Percentiles rank a stretch among this genome's conserved stretches.
These are phyloP conservation scores for Pseudogymnoascus sp. DNA, from an alignment of 2,329 filamentous ascomycete species.

Conservation along the genomic window DNA sequence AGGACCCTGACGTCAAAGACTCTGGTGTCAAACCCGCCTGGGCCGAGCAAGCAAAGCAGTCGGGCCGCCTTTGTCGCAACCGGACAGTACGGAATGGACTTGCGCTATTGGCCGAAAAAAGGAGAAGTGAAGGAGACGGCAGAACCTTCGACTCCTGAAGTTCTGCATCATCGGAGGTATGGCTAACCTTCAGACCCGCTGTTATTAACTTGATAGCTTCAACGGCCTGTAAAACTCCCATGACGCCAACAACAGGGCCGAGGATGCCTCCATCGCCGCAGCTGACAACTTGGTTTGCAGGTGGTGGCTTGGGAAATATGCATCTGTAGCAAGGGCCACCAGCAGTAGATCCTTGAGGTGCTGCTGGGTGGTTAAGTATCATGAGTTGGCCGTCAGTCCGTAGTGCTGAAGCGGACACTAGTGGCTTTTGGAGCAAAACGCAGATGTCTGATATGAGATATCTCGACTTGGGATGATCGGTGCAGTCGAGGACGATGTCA, in stretches of 20 bases:
- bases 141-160: constrained; percentile 8
- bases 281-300: constrained; percentile 69
- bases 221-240: constrained; percentile 87
- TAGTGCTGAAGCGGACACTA: constrained; percentile 84
- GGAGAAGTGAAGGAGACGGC: constrained; percentile 23
- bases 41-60: constrained; percentile 70
- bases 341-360: constrained; percentile 42
- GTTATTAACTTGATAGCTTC: constrained; percentile 81
- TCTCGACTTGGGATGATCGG: constrained; percentile 82
- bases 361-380: constrained; percentile 73
- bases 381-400: constrained; percentile 85
- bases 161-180: constrained; percentile 10
- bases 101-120: constrained; percentile 46
- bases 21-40: constrained; percentile 53
- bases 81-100: constrained; percentile 64
- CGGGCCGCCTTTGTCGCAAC: constrained; percentile 58
- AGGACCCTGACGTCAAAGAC: constrained; percentile 52
- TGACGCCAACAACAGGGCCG: constrained; percentile 83
- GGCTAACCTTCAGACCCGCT: constrained; percentile 12
- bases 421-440: constrained; percentile 66
- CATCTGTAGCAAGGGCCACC: constrained; percentile 90
- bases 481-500: constrained; percentile 87
- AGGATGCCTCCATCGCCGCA: constrained; percentile 92
- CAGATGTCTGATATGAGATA: constrained; percentile 91
- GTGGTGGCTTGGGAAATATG: constrained; percentile 81